Conservation (phyloP, 768 basidiomycete genomes). For the Gloeostereum incarnatum region DNA sequence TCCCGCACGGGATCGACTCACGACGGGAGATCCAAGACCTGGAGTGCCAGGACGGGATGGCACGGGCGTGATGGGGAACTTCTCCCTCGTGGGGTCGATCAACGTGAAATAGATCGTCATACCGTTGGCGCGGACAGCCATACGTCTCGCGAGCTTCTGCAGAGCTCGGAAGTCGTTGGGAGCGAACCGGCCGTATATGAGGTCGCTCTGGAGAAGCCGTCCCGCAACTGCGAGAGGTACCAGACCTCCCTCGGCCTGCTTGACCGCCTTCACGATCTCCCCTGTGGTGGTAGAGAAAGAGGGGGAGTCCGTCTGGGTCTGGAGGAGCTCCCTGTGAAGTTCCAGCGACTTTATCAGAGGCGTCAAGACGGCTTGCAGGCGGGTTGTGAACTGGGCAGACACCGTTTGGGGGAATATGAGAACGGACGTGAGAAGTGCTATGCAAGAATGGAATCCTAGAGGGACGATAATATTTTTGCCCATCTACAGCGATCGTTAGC, state of each 20-base stretch:
- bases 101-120: conserved; percentile 52
- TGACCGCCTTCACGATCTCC: conserved; percentile 20
- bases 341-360: conserved; percentile 37
- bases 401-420: conserved; percentile 56
- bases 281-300: conserved; percentile 24
- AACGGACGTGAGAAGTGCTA: conserved; percentile 42
- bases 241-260: conserved; percentile 38
- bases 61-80: conserved; percentile 41
- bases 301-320: conserved; percentile 27
- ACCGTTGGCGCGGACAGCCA: conserved; percentile 53
- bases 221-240: conserved; percentile 41
- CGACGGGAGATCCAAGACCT: conserved; percentile 16
- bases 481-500: conserved; percentile 20
- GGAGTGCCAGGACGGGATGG: conserved; percentile 26
- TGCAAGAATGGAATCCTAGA: conserved; percentile 45
- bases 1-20: no score
- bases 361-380: conserved; percentile 35
- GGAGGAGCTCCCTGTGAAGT: conserved; percentile 37
- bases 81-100: conserved; percentile 53
- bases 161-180: conserved; percentile 46
- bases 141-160: conserved; percentile 36
- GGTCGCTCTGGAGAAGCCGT: conserved; percentile 46
- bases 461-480: conserved; percentile 49
- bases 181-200: conserved; percentile 50
- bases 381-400: conserved; percentile 46